These are phyloP conservation scores for Nyssa sinensis DNA, from an alignment of 148 eudicot species.

Conservation along the genomic window DNA sequence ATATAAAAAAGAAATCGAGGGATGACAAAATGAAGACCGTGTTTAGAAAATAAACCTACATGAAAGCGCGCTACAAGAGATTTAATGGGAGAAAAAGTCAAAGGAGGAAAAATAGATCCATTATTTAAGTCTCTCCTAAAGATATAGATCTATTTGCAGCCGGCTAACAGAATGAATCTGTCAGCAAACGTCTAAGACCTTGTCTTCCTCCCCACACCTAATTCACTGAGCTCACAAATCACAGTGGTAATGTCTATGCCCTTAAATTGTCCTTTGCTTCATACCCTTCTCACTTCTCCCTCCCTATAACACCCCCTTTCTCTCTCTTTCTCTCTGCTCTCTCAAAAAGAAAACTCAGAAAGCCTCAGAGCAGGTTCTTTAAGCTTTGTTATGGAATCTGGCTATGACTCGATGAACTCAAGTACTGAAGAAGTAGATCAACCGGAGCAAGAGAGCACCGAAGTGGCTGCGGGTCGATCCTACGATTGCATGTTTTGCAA, in stretches of 20 bases:
- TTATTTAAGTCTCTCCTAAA: background rate
- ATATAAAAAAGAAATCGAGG: background rate
- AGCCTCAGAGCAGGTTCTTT: background rate
- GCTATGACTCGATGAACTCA: conserved; percentile 11
- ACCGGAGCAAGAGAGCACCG: conserved; percentile 2
- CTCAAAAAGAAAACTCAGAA: background rate
- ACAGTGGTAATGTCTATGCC: background rate
- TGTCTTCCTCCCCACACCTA: background rate
- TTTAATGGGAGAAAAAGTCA: background rate
- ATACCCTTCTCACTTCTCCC: background rate
- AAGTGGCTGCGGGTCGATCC: conserved; percentile 8
- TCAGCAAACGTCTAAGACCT: background rate
- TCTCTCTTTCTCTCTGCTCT: background rate
- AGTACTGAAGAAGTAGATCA: conserved; percentile 17
- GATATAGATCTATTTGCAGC: background rate
- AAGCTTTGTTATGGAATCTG: conserved; percentile 2
- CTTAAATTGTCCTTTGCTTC: background rate
- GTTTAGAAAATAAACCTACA: background rate
- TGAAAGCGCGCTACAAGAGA: conserved; percentile 5
- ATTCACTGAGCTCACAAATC: background rate
- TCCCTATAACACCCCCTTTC: background rate
- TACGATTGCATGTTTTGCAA: conserved; percentile 41
- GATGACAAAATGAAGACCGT: background rate
- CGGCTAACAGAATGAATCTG: background rate
- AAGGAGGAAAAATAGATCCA: background rate